These are phyloP conservation scores for Metroxylon sagu DNA, from an alignment of 176 grass and related monocot genomes.

Conservation along the genomic window DNA sequence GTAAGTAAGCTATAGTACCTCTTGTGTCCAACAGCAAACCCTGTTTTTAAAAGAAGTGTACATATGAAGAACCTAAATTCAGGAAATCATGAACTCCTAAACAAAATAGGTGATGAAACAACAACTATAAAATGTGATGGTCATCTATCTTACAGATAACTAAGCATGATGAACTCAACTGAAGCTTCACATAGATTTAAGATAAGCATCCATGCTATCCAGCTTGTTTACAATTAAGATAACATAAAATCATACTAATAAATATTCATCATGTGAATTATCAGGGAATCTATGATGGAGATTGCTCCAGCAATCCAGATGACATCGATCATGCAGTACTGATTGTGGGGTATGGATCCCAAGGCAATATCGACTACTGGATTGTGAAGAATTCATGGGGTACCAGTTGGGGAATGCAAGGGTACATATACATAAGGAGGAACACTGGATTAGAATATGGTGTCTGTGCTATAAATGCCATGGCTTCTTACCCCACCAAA, in stretches of 20 bases:
- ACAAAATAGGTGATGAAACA: no score
- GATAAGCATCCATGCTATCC: no score
- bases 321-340: conserved; percentile 48
- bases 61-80: no score
- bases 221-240: no score
- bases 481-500: conserved; percentile 46
- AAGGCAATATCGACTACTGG: conserved; percentile 32
- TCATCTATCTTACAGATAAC: no score
- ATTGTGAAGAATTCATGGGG: conserved; percentile 48
- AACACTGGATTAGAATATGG: conserved; percentile 24
- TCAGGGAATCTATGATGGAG: conserved; percentile 44
- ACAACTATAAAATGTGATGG: no score
- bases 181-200: no score
- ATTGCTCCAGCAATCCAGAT: conserved; percentile 36
- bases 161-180: no score
- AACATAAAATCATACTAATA: not conserved
- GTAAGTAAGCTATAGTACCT: conserved; percentile 19
- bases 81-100: no score
- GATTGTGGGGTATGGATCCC: conserved; percentile 41
- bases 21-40: not conserved
- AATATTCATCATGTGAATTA: conserved; percentile 3
- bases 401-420: conserved; percentile 38
- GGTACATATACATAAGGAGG: conserved; percentile 41
- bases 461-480: conserved; percentile 36
- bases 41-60: no score